Percentiles rank a stretch among this genome's conserved stretches.
Evolutionary conservation across 495 filamentous ascomycete species (phyloP).

Genomic region (Trichocladium antarcticum): DNA sequence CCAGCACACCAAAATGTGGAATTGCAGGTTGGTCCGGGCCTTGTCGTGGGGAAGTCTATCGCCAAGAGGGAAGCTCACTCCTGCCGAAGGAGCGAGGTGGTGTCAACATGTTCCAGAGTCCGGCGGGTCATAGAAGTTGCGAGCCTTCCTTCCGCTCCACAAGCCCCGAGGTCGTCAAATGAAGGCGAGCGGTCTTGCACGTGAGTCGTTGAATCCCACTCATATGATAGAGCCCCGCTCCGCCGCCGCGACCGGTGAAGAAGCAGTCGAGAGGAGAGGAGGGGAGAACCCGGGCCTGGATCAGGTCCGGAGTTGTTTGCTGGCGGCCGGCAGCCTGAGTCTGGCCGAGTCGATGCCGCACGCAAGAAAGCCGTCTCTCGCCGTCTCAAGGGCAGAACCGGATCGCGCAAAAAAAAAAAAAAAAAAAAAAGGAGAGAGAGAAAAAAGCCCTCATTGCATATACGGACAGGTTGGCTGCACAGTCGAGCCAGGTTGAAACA

Average conservation of each 20-base stretch:
- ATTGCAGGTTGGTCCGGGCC: conserved; percentile 1
- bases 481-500: no score
- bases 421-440: no score
- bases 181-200: not conserved
- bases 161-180: not conserved
- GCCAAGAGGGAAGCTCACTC: conserved; percentile 4
- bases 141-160: not conserved
- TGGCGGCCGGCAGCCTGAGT: no score
- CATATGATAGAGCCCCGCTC: not conserved
- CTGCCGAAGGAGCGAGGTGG: not conserved
- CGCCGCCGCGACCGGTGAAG: not conserved
- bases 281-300: not conserved
- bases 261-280: no score
- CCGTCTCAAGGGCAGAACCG: no score
- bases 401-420: no score
- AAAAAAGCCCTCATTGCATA: not conserved
- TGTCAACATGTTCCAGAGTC: not conserved
- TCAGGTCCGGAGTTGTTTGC: not conserved
- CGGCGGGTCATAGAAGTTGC: no score
- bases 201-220: not conserved
- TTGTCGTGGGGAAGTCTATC: not conserved
- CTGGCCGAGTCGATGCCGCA: no score
- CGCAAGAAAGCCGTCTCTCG: no score
- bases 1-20: conserved; percentile 1
- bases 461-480: not conserved